A percentile compares a stretch with the other conserved stretches of the same genome.
These are phyloP conservation scores for Auricularia heimuer DNA, from an alignment of 768 basidiomycete species.

Conservation along the genomic window DNA sequence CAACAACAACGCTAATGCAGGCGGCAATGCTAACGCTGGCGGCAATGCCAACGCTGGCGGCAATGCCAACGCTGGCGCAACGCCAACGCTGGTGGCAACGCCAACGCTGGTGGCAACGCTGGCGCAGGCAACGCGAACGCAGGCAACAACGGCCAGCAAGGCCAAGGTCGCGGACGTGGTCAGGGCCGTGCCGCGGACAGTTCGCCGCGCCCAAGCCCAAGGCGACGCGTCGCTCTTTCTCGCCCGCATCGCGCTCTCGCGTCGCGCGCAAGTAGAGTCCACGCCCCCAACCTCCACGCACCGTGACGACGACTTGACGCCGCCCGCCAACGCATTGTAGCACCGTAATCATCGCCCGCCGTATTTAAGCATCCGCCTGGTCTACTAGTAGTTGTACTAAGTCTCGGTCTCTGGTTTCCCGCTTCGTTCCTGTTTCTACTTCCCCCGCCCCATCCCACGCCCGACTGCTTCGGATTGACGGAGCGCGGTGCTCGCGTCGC, in stretches of 20 bases:
- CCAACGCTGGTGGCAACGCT: conserved; percentile 1
- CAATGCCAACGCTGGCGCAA: neutral
- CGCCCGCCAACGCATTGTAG: neutral
- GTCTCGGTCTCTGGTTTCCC: too few relatives aligned
- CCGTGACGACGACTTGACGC: neutral
- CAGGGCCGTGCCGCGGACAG: neutral
- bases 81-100: neutral
- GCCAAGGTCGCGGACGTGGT: neutral
- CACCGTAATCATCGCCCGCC: neutral
- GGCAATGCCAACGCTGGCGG: neutral
- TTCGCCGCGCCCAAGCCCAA: neutral
- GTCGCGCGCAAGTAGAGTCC: neutral
- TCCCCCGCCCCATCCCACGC: too few relatives aligned
- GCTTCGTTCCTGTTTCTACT: too few relatives aligned
- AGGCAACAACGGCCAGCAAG: neutral
- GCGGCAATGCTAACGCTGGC: neutral
- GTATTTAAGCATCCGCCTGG: neutral
- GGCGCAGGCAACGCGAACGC: neutral
- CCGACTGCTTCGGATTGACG: too few relatives aligned
- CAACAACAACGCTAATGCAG: conserved; percentile 2
- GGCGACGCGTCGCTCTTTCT: neutral
- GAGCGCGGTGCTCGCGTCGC: too few relatives aligned
- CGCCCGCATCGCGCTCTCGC: neutral
- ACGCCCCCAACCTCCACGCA: neutral
- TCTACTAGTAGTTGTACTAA: neutral